Conservation (phyloP, 352 stramenopile genomes). For the Phytophthora kernoviae region DNA sequence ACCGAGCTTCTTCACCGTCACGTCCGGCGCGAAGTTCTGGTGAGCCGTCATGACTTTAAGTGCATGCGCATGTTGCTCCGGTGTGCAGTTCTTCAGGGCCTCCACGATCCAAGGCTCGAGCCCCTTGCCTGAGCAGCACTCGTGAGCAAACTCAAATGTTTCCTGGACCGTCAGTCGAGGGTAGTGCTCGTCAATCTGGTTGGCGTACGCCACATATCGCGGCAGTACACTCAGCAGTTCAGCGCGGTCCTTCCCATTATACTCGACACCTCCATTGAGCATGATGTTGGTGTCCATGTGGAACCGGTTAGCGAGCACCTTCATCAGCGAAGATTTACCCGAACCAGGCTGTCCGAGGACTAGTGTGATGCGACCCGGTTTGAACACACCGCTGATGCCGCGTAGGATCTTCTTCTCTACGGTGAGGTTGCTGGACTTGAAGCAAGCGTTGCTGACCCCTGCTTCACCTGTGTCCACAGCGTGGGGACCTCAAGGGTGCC, state of each 20-base stretch:
- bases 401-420: slow-evolving; percentile 32
- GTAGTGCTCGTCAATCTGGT: slow-evolving; percentile 45
- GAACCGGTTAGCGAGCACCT: slow-evolving; percentile 50
- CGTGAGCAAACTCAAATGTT: slow-evolving; percentile 25
- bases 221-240: slow-evolving; percentile 35
- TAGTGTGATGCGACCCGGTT: slow-evolving; percentile 37
- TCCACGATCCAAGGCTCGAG: slow-evolving; percentile 42
- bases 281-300: slow-evolving; percentile 35
- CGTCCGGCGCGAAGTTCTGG: slow-evolving; percentile 23
- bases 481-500: slow-evolving; percentile 29
- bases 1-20: slow-evolving; percentile 44
- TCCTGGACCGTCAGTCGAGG: slow-evolving; percentile 38
- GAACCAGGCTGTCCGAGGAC: slow-evolving; percentile 38
- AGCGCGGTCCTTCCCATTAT: slow-evolving; percentile 33
- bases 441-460: slow-evolving; percentile 29
- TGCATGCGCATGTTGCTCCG: slow-evolving; percentile 25
- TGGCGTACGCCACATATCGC: slow-evolving; percentile 42
- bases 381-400: slow-evolving; percentile 25
- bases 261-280: slow-evolving; percentile 37
- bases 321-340: slow-evolving; percentile 28
- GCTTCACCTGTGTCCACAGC: slow-evolving; percentile 35
- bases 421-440: slow-evolving; percentile 15
- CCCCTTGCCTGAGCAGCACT: slow-evolving; percentile 33
- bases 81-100: slow-evolving; percentile 24
- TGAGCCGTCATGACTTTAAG: slow-evolving; percentile 25